phyloP scores from a whole-genome alignment of 202 grass and related monocot genomes.

The Musa balbisiana region DNA sequence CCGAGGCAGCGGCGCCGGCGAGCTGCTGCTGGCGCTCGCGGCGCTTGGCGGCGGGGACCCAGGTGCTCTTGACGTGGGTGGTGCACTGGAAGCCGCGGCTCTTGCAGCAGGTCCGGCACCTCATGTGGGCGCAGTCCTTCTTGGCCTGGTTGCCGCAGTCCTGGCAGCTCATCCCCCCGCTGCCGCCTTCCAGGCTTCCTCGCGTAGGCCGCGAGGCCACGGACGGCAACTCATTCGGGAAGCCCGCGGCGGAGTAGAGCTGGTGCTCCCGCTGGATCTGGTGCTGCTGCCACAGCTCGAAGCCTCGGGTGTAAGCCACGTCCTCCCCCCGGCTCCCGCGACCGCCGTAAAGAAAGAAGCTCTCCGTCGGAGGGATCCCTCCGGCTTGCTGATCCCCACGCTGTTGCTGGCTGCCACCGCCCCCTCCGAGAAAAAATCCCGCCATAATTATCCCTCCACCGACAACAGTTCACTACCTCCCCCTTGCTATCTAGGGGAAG shows the following conservation, averaged over 20 bases:
- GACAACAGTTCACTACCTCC: neutral
- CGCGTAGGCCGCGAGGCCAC: constrained; percentile 26
- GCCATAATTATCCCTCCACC: neutral
- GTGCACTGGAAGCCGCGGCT: constrained; percentile 81
- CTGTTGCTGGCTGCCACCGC: neutral
- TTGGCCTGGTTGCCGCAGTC: constrained; percentile 75
- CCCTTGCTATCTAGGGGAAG: neutral
- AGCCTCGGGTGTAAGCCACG: constrained; percentile 30
- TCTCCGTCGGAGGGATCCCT: constrained; percentile 40
- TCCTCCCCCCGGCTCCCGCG: constrained; percentile 29
- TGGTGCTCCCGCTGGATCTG: constrained; percentile 30
- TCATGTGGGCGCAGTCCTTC: constrained; percentile 12
- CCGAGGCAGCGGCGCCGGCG: constrained; percentile 28
- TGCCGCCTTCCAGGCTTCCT: constrained; percentile 10
- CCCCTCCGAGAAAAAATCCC: constrained; percentile 3
- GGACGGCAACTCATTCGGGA: constrained; percentile 16
- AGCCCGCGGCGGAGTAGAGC: constrained; percentile 17
- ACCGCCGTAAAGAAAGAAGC: constrained; percentile 45
- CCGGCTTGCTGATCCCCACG: constrained; percentile 24
- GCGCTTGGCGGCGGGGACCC: constrained; percentile 49
- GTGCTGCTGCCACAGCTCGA: constrained; percentile 90
- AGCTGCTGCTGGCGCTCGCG: constrained; percentile 75
- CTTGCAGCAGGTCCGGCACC: constrained; percentile 20
- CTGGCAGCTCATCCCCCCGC: constrained; percentile 72
- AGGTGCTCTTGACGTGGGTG: constrained; percentile 22